Percentiles rank a stretch among this genome's conserved stretches.
phyloP scores from a whole-genome alignment of 2,329 filamentous ascomycete genomes.

The Colletotrichum caudatum region DNA sequence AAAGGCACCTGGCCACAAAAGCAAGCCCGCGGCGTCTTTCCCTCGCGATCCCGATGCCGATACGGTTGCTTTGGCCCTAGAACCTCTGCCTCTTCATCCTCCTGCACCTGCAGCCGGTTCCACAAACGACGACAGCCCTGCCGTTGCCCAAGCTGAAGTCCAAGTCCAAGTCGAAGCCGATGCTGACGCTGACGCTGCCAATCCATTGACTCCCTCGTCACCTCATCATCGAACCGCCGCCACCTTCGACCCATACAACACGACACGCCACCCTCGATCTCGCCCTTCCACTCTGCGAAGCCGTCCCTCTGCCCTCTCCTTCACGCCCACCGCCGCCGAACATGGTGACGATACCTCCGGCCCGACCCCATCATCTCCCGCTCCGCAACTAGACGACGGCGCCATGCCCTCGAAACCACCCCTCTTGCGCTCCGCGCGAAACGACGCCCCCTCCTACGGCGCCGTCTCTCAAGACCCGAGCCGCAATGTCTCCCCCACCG shows the following conservation, averaged over 20 bases:
- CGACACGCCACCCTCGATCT: slow-evolving; percentile 26
- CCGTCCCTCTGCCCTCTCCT: slow-evolving; percentile 29
- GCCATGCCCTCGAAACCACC: slow-evolving; percentile 48
- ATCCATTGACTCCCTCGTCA: slow-evolving; percentile 25
- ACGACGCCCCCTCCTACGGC: slow-evolving; percentile 53
- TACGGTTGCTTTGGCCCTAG: slow-evolving; percentile 35
- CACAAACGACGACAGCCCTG: slow-evolving; percentile 27
- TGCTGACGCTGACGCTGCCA: slow-evolving; percentile 6
- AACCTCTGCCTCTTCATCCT: slow-evolving; percentile 34
- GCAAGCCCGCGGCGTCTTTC: slow-evolving; percentile 31
- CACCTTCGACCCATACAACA: slow-evolving; percentile 37
- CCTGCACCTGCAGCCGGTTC: slow-evolving; percentile 21
- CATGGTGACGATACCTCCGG: slow-evolving; percentile 40
- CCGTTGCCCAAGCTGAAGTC: not conserved
- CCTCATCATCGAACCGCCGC: slow-evolving; percentile 21
- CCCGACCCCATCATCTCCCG: slow-evolving; percentile 16
- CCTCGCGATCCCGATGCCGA: slow-evolving; percentile 35
- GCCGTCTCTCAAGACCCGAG: slow-evolving; percentile 53
- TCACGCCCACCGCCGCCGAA: slow-evolving; percentile 31
- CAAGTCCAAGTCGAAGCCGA: not conserved
- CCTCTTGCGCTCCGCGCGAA: slow-evolving; percentile 47
- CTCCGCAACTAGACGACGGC: slow-evolving; percentile 38
- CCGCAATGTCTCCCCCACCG: slow-evolving; percentile 52
- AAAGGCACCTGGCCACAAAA: slow-evolving; percentile 39
- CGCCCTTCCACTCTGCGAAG: slow-evolving; percentile 26